Evolutionary conservation across 1,284 basidiomycete genomes (phyloP).

Genomic region (Naganishia sp.): DNA sequence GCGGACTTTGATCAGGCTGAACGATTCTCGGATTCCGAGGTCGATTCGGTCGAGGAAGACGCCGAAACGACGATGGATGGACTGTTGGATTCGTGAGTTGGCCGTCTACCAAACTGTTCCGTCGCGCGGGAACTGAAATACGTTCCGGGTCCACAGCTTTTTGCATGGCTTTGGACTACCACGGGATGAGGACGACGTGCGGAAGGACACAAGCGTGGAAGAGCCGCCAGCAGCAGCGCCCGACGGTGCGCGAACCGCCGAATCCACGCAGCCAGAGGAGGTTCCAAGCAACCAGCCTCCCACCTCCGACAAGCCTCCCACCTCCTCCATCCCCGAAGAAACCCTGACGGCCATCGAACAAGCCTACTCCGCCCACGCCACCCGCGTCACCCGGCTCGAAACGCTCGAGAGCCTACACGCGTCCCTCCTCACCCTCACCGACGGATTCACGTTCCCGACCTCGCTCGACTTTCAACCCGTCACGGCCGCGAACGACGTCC

Average conservation of each 20-base stretch:
- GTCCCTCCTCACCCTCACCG: conserved; percentile 23
- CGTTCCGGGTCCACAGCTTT: neutral
- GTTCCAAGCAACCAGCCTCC: neutral
- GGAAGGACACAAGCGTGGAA: too few species aligned
- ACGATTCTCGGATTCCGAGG: neutral
- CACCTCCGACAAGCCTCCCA: neutral
- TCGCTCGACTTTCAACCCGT: conserved; percentile 29
- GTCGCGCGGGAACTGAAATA: neutral
- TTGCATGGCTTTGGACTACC: neutral
- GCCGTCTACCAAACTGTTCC: neutral
- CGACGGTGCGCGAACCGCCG: neutral
- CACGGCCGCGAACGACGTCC: conserved; percentile 21
- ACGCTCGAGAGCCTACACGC: conserved; percentile 29
- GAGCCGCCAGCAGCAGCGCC: neutral
- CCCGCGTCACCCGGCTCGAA: conserved; percentile 32
- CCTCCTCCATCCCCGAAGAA: conserved; percentile 25
- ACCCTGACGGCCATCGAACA: conserved; percentile 36
- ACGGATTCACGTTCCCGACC: conserved; percentile 27
- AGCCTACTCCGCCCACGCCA: conserved; percentile 18
- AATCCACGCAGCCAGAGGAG: neutral
- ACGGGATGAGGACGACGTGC: neutral
- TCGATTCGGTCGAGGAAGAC: neutral
- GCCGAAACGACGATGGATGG: neutral
- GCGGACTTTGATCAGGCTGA: neutral
- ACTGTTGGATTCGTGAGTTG: conserved; percentile 7